Percentiles rank a stretch among this genome's conserved stretches.
Conservation (phyloP, 805 yeast genomes). For the Ogataea glucozyma region DNA sequence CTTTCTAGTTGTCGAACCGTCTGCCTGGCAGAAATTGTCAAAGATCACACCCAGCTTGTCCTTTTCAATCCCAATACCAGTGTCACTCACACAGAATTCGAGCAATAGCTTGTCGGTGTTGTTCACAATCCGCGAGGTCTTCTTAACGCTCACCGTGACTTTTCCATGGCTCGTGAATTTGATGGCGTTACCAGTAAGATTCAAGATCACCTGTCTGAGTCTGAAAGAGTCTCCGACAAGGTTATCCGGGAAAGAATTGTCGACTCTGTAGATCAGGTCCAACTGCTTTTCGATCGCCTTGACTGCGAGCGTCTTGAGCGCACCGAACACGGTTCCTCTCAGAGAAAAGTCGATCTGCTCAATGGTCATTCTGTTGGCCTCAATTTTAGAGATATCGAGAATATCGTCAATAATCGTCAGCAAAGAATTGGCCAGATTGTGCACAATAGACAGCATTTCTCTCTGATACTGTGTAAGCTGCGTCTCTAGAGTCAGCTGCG, state of each 20-base stretch:
- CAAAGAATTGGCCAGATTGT: slow-evolving; percentile 81
- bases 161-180: slow-evolving; percentile 83
- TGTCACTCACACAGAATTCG: slow-evolving; percentile 86
- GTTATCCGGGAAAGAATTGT: slow-evolving; percentile 83
- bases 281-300: slow-evolving; percentile 85
- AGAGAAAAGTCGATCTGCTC: slow-evolving; percentile 85
- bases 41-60: slow-evolving; percentile 84
- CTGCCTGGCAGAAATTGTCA: slow-evolving; percentile 91
- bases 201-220: slow-evolving; percentile 81
- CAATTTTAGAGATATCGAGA: slow-evolving; percentile 88
- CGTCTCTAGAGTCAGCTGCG: slow-evolving; percentile 84
- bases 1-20: slow-evolving; percentile 88
- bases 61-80: slow-evolving; percentile 86
- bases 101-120: slow-evolving; percentile 55
- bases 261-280: slow-evolving; percentile 78
- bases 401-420: slow-evolving; percentile 88
- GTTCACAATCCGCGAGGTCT: slow-evolving; percentile 39
- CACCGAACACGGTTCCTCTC: slow-evolving; percentile 87
- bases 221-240: slow-evolving; percentile 88
- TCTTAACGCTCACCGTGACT: slow-evolving; percentile 72
- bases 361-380: slow-evolving; percentile 90
- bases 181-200: slow-evolving; percentile 87
- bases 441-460: slow-evolving; percentile 88
- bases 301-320: slow-evolving; percentile 84
- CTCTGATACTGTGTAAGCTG: slow-evolving; percentile 89